Evolutionary conservation across 225 moss, liverwort and hornwort genomes (phyloP).

Genomic region (Rhytidiadelphus loreus): DNA sequence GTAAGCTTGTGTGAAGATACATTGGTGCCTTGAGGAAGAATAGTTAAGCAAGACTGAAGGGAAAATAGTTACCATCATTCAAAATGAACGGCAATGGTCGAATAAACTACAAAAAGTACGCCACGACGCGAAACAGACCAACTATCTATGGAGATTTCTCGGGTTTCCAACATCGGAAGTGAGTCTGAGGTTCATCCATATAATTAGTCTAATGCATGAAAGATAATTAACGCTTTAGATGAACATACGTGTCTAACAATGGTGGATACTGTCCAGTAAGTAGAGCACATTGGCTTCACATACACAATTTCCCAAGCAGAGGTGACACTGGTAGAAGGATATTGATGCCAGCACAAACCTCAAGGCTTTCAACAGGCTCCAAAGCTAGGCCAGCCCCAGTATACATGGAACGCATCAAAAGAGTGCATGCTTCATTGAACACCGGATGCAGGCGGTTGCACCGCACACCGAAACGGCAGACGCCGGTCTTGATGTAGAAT

Average conservation of each 20-base stretch:
- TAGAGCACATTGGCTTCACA: conserved; percentile 17
- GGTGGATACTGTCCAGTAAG: conserved; percentile 25
- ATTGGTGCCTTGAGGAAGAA: conserved; percentile 16
- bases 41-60: conserved; percentile 26
- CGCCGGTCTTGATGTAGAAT: conserved; percentile 96
- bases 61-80: conserved; percentile 6
- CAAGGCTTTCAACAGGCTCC: conserved; percentile 89
- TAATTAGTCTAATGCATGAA: background rate
- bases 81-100: background rate
- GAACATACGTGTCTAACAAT: conserved; percentile 2
- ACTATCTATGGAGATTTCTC: background rate
- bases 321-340: conserved; percentile 21
- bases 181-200: background rate
- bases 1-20: conserved; percentile 24
- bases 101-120: background rate
- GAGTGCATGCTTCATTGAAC: conserved; percentile 87
- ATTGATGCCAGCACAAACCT: conserved; percentile 84
- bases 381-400: conserved; percentile 85
- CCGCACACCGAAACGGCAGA: conserved; percentile 91
- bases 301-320: conserved; percentile 17
- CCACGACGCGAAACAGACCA: background rate
- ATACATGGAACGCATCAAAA: conserved; percentile 97
- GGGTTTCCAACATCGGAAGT: background rate
- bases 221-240: background rate
- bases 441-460: conserved; percentile 91